Conservation (phyloP, 2,329 filamentous ascomycete genomes). For the Diaporthe sp. region DNA sequence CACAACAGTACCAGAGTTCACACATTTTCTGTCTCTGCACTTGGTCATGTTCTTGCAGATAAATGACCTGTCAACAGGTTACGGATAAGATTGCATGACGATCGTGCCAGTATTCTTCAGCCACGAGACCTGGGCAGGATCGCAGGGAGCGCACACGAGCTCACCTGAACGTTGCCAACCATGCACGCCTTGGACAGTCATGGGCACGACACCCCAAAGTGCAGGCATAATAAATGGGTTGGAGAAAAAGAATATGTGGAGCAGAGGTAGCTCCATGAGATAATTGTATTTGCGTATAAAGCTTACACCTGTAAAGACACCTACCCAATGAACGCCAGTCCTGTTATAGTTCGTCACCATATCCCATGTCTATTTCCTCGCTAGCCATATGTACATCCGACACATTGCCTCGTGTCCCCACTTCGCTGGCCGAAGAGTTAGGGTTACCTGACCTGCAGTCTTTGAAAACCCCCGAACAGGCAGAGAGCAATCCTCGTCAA, state of each 20-base stretch:
- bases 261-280: neutral
- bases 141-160: neutral
- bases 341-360: constrained; percentile 7
- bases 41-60: neutral
- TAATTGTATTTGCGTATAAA: neutral
- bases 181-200: too few species aligned
- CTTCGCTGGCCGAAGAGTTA: neutral
- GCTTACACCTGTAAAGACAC: constrained; percentile 18
- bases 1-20: neutral
- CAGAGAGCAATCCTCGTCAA: neutral
- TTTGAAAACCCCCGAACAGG: neutral
- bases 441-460: neutral
- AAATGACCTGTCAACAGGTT: neutral
- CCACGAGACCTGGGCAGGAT: too few species aligned
- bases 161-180: neutral
- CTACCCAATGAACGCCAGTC: constrained; percentile 32
- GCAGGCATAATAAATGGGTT: neutral
- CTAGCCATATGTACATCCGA: constrained; percentile 14
- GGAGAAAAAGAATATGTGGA: neutral
- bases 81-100: neutral
- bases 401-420: neutral
- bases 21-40: neutral
- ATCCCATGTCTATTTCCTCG: constrained; percentile 18
- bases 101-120: too few species aligned
- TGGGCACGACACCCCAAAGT: neutral